phyloP scores from a whole-genome alignment of 768 basidiomycete genomes.

The Mycena belliarum region DNA sequence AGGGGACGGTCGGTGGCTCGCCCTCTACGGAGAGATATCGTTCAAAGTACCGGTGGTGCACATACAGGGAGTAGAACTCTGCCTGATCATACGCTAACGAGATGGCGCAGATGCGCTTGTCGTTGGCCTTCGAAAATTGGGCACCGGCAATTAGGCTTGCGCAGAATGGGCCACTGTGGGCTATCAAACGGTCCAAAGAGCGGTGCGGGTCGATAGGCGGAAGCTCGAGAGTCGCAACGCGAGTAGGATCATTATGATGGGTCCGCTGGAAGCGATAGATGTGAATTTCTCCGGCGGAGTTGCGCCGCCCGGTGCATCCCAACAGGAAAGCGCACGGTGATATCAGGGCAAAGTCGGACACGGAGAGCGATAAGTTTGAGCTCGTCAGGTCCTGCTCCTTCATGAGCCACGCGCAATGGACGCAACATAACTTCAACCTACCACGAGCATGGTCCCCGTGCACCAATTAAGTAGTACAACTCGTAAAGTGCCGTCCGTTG shows the following conservation, averaged over 20 bases:
- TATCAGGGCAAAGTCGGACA: not conserved
- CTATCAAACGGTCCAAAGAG: not conserved
- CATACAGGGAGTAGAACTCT: not conserved
- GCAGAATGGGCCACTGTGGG: conserved; percentile 19
- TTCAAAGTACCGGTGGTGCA: conserved; percentile 13
- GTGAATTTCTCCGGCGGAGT: not conserved
- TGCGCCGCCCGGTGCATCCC: not conserved
- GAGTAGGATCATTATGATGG: not conserved
- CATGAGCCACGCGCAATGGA: not conserved
- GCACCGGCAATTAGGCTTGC: not conserved
- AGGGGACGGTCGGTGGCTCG: conserved; percentile 2
- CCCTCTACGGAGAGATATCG: not conserved
- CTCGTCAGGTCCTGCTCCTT: not conserved
- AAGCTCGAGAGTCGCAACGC: conserved; percentile 1
- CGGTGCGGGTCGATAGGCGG: not conserved
- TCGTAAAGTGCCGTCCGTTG: not conserved
- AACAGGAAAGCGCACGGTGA: conserved; percentile 5
- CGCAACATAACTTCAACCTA: not conserved
- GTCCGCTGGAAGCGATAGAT: not conserved
- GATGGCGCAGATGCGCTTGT: conserved; percentile 8
- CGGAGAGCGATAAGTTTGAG: not conserved
- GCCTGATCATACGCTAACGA: conserved; percentile 8
- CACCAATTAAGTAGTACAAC: conserved; percentile 8
- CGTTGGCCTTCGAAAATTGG: conserved; percentile 10
- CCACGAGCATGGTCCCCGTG: not conserved